Evolutionary conservation across 495 filamentous ascomycete genomes (phyloP), one percentile per base, ranked within the genome.

Genomic region (Tuber borchii): DNA sequence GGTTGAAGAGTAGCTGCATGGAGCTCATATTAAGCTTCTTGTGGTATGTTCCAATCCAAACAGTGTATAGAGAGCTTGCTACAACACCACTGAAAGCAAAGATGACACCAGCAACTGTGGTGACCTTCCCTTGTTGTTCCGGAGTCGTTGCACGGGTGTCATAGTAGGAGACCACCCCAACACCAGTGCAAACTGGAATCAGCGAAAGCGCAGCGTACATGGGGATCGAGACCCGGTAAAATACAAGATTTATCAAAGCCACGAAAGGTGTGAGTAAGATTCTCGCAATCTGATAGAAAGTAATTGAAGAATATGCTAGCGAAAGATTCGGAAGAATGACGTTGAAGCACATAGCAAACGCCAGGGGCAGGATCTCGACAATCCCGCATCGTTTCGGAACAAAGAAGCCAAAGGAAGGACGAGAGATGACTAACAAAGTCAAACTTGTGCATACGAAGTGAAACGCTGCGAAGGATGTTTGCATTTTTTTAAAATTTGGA

Each of bases 301-400:
- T 91, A 42, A 93, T 88, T 69, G 89, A 88, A 31, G 90, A 92
- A 80, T 89, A 90, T 73, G 91, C 90, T 14, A 93, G 86, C 7
- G 90, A 91, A 16, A 92, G 84, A 81, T 93, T 93, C 42, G 90
- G 90, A n/a, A 93, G 86, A 79, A 93, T 89, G 74, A 93, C 90
- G 83, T 93, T 92, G 73, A 91, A 84, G 51, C 88, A 86, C 90
- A 92, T 93, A 81, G 90, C 87, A 56, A 89, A 80, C 31, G 88
- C 87, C 10, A 92, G 84, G 14, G 90, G 91, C 40, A 92, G 85
- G 75, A 92, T 90, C 68, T 89, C 87, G 70, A 84, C 81, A 70
- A 91, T 82, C 40, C 86, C 76, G 68, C 88, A 85, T 70, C 86
- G 85, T 68, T 88, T 88, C 5, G 90, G 87, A 20, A 83, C 83